Evolutionary conservation across 768 basidiomycete species (phyloP).

Genomic region (Clitopilus passeckerianus): DNA sequence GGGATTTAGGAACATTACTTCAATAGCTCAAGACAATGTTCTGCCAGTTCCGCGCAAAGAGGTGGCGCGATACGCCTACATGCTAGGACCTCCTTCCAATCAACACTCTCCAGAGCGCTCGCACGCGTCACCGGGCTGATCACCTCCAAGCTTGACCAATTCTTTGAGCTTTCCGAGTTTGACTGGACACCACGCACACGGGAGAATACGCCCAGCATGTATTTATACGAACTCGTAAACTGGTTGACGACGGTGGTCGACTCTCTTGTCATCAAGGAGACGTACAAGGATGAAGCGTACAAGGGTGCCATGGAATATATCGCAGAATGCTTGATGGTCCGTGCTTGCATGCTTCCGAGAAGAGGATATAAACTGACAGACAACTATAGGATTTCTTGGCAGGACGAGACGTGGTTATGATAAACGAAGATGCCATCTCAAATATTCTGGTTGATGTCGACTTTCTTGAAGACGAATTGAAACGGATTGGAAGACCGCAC

Average conservation of each 20-base stretch:
- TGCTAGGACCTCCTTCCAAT: slow-evolving; percentile 59
- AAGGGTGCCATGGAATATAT: slow-evolving; percentile 85
- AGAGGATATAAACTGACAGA: neutral
- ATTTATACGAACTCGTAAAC: slow-evolving; percentile 91
- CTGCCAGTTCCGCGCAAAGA: slow-evolving; percentile 68
- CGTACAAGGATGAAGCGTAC: slow-evolving; percentile 88
- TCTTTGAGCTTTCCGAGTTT: slow-evolving; percentile 94
- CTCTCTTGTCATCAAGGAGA: slow-evolving; percentile 76
- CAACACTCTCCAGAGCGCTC: slow-evolving; percentile 64
- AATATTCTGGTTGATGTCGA: slow-evolving; percentile 84
- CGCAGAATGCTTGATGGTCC: slow-evolving; percentile 82
- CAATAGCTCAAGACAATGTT: neutral
- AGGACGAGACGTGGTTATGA: slow-evolving; percentile 65
- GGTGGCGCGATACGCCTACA: slow-evolving; percentile 76
- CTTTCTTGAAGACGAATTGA: slow-evolving; percentile 86
- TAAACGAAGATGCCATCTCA: slow-evolving; percentile 88
- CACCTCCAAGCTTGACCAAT: slow-evolving; percentile 88
- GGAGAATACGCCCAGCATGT: slow-evolving; percentile 84
- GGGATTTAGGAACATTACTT: neutral
- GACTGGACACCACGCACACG: slow-evolving; percentile 79
- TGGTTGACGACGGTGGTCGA: slow-evolving; percentile 97
- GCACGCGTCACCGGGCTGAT: slow-evolving; percentile 79
- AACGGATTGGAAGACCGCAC: slow-evolving; percentile 66
- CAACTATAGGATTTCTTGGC: slow-evolving; percentile 64
- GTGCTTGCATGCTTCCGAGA: slow-evolving; percentile 13